Base-by-base conservation (phyloP, 108 stramenopile genomes). In the Pelagomonas calceolata region DNA sequence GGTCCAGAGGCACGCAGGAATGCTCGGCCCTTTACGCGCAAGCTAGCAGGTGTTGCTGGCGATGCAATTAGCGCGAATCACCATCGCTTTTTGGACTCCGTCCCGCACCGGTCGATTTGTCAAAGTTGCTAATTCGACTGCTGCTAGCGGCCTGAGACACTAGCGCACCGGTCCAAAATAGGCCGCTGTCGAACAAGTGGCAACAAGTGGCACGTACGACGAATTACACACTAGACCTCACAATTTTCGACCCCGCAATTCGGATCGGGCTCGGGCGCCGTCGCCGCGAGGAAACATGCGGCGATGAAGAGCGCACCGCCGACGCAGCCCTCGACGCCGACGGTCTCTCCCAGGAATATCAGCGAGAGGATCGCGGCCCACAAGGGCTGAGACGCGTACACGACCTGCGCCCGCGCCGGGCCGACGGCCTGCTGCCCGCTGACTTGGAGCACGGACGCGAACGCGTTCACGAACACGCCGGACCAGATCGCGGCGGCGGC, bases 331-430 rank as follows among this genome's bases (percentile, higher is more conserved):
- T 86, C 71, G 29, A 34, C 44, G 4, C 87, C 87, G 31, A 86
- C 64, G 1, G 76, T 81, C 73, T 90, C 87, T 3, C 85, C 83
- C 67, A 88, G 71, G 64, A 82, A 75, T 66, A 86, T 44, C 67
- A 73, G 87, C 64, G 82, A 81, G 73, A 90, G 76, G 21, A 88
- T 70, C 32, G 86, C 78, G 15, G 89, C 89, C 89, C 89, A 87
- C n/a, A 90, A 71, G 68, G 87, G 89, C 77, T 90, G 89, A 30
- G 84, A 85, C 31, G 89, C 89, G 69, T 86, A 90, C 15, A 90
- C 65, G 9, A 84, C 86, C 79, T 90, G 89, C 30, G 85, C 84
- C 30, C 85, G 78, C 17, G 87, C 80, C 3, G 89, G 84, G 46
- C 89, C 87, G 30, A 89, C 80, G 70, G 82, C 79, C 80, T 87